phyloP scores from a whole-genome alignment of 2,329 filamentous ascomycete genomes.

The Bipolaris victoriae region DNA sequence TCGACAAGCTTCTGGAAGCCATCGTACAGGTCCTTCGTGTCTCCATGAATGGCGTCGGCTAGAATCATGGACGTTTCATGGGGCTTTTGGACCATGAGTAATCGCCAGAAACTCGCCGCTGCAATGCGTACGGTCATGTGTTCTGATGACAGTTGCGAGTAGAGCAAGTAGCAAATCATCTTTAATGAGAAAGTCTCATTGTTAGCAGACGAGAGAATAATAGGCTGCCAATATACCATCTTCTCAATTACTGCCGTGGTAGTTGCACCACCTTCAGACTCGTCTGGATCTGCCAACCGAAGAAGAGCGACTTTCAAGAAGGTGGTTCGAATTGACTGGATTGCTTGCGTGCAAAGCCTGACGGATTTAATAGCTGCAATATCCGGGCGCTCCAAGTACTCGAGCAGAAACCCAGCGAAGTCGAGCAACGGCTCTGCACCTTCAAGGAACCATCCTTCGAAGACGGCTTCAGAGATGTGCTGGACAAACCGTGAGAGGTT shows the following conservation, averaged over 20 bases:
- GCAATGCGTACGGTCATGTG: conserved; percentile 71
- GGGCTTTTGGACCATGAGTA: conserved; percentile 91
- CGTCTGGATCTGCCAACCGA: conserved; percentile 81
- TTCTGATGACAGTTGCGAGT: conserved; percentile 80
- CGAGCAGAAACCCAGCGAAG: conserved; percentile 81
- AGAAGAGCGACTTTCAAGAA: conserved; percentile 82
- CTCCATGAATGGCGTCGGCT: conserved; percentile 70
- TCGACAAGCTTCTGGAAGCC: conserved; percentile 86
- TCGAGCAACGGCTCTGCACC: conserved; percentile 84
- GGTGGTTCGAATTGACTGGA: conserved; percentile 74
- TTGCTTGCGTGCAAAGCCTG: conserved; percentile 85
- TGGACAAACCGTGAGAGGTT: conserved; percentile 82
- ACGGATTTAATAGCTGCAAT: conserved; percentile 83
- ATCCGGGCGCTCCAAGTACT: conserved; percentile 87
- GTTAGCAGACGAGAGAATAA: conserved; percentile 79
- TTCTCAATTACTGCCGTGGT: conserved; percentile 78
- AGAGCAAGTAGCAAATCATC: conserved; percentile 90
- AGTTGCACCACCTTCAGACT: conserved; percentile 65
- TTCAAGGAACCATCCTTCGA: conserved; percentile 95
- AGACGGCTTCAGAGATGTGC: conserved; percentile 87
- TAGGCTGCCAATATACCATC: conserved; percentile 94
- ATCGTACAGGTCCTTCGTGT: conserved; percentile 73
- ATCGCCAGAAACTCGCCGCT: conserved; percentile 86
- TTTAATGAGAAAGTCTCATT: conserved; percentile 81
- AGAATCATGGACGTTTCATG: conserved; percentile 78